Evolutionary conservation across 345 rosid genomes (phyloP).

Genomic region (Aquilaria yunnanensis): DNA sequence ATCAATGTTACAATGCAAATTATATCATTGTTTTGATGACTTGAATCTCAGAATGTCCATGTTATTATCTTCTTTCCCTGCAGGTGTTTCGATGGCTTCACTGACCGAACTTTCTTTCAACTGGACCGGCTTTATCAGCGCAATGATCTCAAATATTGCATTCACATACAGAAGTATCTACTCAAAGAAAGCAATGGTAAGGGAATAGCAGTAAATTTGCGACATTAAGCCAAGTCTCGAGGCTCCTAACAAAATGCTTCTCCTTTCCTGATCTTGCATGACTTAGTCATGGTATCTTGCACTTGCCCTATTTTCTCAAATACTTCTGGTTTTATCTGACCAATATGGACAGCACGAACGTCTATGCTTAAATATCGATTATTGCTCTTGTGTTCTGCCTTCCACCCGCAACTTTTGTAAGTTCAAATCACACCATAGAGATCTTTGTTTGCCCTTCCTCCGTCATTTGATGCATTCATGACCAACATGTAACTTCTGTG

Average conservation of each 20-base stretch:
- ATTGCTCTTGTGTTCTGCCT: conserved; percentile 42
- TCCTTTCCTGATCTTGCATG: background rate
- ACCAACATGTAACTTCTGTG: background rate
- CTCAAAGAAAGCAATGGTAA: conserved; percentile 51
- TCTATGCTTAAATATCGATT: conserved; percentile 44
- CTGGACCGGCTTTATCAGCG: conserved; percentile 48
- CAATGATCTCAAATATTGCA: conserved; percentile 48
- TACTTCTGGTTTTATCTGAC: conserved; percentile 23
- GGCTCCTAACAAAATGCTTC: too few species aligned
- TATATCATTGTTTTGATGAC: background rate
- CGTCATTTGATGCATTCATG: background rate
- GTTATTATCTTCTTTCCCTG: conserved; percentile 6
- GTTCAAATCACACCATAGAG: conserved; percentile 9
- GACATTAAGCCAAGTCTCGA: too few species aligned
- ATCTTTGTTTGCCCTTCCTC: background rate
- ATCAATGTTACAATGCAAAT: background rate
- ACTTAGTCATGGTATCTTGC: background rate
- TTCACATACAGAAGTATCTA: conserved; percentile 52
- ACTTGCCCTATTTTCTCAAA: background rate
- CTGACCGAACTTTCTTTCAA: conserved; percentile 52
- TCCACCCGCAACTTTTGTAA: conserved; percentile 42
- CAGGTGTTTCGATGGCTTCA: conserved; percentile 55
- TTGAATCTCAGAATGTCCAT: background rate
- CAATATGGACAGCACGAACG: conserved; percentile 50
- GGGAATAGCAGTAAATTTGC: background rate